Evolutionary conservation across 2,329 filamentous ascomycete species (phyloP).

Genomic region (Fusarium sp.): DNA sequence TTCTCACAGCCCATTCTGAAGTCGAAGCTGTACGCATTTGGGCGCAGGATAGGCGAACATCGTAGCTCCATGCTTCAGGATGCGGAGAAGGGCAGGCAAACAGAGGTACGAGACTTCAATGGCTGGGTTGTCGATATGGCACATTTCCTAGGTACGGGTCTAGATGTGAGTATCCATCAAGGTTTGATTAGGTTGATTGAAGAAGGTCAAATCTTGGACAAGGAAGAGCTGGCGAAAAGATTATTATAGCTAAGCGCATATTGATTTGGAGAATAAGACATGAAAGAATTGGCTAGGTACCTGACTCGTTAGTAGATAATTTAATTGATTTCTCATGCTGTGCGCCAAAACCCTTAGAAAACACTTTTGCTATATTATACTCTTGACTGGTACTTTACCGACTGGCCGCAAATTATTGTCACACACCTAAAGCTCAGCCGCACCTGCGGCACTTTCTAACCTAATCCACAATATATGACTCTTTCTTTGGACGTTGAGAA

Average conservation of each 20-base stretch:
- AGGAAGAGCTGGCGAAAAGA: background rate
- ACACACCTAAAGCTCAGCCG: background rate
- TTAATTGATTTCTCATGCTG: background rate
- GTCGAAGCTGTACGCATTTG: background rate
- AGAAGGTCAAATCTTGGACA: background rate
- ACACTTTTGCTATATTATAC: background rate
- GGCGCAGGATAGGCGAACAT: constrained; percentile 10
- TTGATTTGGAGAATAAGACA: background rate
- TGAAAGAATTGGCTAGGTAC: background rate
- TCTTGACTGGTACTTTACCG: background rate
- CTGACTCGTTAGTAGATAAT: background rate
- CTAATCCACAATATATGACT: background rate
- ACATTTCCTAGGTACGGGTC: background rate
- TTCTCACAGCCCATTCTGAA: constrained; percentile 3
- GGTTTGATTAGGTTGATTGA: background rate
- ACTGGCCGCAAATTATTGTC: background rate
- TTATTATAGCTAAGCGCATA: background rate
- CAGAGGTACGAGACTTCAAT: constrained; percentile 1
- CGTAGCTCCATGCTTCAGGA: constrained; percentile 12
- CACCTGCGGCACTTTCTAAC: background rate
- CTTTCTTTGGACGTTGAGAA: background rate
- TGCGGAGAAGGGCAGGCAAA: background rate
- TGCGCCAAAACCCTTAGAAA: background rate
- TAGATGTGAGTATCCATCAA: background rate
- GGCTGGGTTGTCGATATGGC: constrained; percentile 10